These are phyloP conservation scores for Euclidium syriacum DNA, from an alignment of 345 rosid genomes.

Conservation along the genomic window DNA sequence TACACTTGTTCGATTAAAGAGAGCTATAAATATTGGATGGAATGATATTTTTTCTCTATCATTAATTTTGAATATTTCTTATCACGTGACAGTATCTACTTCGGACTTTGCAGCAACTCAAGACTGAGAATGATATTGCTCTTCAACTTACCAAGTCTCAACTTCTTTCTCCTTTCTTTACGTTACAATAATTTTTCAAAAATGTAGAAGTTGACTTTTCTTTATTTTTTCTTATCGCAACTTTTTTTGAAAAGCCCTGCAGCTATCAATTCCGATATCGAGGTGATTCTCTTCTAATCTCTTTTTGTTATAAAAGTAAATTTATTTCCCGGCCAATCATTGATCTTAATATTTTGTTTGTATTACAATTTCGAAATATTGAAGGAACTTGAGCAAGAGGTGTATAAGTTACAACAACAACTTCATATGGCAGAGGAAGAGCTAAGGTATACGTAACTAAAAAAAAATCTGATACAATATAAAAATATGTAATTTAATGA, in stretches of 20 bases:
- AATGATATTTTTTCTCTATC: not conserved
- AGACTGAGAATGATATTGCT: conserved; percentile 57
- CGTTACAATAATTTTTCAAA: not conserved
- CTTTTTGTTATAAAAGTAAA: not conserved
- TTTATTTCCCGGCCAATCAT: not conserved
- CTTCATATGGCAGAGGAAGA: conserved; percentile 66
- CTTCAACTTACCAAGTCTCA: conserved; percentile 57
- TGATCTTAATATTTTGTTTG: not conserved
- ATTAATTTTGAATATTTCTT: not conserved
- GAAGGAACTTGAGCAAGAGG: conserved; percentile 60
- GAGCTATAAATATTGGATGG: not conserved
- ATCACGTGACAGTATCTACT: conserved; percentile 45
- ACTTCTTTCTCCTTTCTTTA: not conserved
- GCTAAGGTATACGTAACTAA: conserved; percentile 37
- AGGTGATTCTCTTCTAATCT: conserved; percentile 37
- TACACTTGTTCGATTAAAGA: not conserved
- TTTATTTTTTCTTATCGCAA: not conserved
- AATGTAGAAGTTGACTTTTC: not conserved
- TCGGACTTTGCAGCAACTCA: conserved; percentile 53
- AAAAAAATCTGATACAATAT: not conserved
- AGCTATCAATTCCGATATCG: conserved; percentile 48
- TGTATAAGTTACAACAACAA: conserved; percentile 55
- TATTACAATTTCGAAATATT: not conserved
- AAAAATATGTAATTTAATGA: not conserved
- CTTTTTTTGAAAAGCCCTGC: conserved; percentile 40